Percentiles rank a stretch among this genome's conserved stretches.
These are phyloP conservation scores for Xylaria acuta DNA, from an alignment of 495 filamentous ascomycete species.

Conservation along the genomic window DNA sequence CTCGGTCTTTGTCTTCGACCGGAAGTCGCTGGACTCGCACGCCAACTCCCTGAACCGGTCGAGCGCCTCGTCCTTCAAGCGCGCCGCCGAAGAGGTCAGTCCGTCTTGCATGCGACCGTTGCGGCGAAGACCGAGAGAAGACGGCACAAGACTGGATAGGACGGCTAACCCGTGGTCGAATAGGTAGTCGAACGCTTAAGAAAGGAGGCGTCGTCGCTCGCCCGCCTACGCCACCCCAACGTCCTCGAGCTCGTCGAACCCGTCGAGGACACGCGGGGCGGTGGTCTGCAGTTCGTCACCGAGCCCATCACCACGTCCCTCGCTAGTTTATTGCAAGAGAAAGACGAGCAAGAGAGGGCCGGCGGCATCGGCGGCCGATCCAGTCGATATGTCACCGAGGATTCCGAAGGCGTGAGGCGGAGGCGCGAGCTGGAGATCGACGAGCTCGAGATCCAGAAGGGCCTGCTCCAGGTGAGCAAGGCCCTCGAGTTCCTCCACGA, in stretches of 20 bases:
- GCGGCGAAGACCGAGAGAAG: not conserved
- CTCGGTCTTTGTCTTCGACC: slow-evolving; percentile 95
- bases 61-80: slow-evolving; percentile 71
- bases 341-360: slow-evolving; percentile 83
- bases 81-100: slow-evolving; percentile 75
- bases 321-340: slow-evolving; percentile 81
- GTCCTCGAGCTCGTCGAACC: slow-evolving; percentile 93
- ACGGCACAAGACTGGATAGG: not conserved
- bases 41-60: slow-evolving; percentile 60
- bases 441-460: slow-evolving; percentile 97
- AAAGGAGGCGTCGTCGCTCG: slow-evolving; percentile 86
- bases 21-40: slow-evolving; percentile 77
- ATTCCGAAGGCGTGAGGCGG: slow-evolving; percentile 72
- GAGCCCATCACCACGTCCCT: slow-evolving; percentile 88
- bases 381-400: slow-evolving; percentile 83
- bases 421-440: slow-evolving; percentile 92
- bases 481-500: slow-evolving; percentile 96
- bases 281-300: slow-evolving; percentile 94
- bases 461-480: slow-evolving; percentile 88
- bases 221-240: slow-evolving; percentile 85
- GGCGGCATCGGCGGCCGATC: slow-evolving; percentile 70
- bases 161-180: slow-evolving; percentile 4
- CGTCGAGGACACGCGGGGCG: slow-evolving; percentile 88
- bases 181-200: slow-evolving; percentile 79
- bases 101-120: not conserved